Base-by-base conservation (phyloP, 169 alveolate genomes). In the Plasmodium gonderi region DNA sequence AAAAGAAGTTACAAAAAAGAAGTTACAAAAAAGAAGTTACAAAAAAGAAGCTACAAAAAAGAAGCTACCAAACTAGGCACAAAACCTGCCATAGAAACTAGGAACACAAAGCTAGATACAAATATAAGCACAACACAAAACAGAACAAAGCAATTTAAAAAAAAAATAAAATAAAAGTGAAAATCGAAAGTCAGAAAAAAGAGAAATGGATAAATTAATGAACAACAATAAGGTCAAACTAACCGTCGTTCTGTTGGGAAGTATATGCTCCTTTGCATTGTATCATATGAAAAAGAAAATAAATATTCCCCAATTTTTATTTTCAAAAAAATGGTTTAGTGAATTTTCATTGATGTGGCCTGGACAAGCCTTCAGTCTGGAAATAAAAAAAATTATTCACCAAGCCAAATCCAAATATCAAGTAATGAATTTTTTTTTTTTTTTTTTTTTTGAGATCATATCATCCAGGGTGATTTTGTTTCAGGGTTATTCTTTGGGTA, bases 351-450 rank as follows among this genome's bases (percentile, higher is more conserved):
- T 47, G 9, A 83, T 83, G 92, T 83, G 92, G 92, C 92, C 92
- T 2, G 92, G 92, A 0, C 94, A 91, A 36, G 78, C 96, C 3
- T 80, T 93, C 77, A 78, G 95, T 47, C 64, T 93, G 67, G 92
- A 90, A 8, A 82, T 93, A 36, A 80, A 90, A 47, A 79, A 91
- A 78, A 69, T 93, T 31, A 29, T 89, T 20, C 79, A 89, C 91
- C 77, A 79, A 49, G 91, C 93, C 17, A 95, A 91, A 90, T 96
- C 97, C 11, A 76, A 87, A 64, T 96, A 67, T 78, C 97, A 96
- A 69, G 96, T 83, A 83, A 20, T 0, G 5, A 9, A 3, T 12
- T 0, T 74, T 33, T 74, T 38, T 76, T 38, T 76, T 40, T 9
- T 42, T 9, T 29, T 26, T 29, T 40, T 74, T 40, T 74, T 40